Evolutionary conservation across 768 basidiomycete species (phyloP).

Genomic region (Exidia glandulosa): DNA sequence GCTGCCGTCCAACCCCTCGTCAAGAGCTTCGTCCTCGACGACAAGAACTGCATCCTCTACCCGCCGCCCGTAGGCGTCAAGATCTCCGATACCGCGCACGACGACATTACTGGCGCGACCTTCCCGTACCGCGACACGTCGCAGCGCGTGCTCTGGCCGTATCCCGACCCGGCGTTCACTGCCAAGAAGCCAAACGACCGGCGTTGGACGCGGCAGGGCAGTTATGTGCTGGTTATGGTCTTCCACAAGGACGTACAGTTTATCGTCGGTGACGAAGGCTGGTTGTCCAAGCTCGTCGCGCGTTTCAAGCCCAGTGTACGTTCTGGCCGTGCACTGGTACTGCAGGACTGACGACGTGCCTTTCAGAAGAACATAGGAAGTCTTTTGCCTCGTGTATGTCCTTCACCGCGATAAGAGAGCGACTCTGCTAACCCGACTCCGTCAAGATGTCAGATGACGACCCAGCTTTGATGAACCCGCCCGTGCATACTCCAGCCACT

Average conservation of each 20-base stretch:
- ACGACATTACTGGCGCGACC: background rate
- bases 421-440: too few relatives aligned
- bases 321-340: background rate
- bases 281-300: background rate
- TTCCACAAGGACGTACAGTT: background rate
- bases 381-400: too few relatives aligned
- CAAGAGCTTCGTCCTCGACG: background rate
- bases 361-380: too few relatives aligned
- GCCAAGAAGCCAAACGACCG: background rate
- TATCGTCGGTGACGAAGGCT: background rate
- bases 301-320: background rate
- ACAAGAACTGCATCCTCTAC: background rate
- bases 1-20: background rate
- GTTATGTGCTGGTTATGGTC: background rate
- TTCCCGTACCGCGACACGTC: background rate
- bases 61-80: background rate
- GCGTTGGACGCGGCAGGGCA: background rate
- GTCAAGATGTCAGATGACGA: background rate
- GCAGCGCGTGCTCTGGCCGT: background rate
- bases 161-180: background rate
- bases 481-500: background rate
- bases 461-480: too few relatives aligned
- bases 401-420: too few relatives aligned
- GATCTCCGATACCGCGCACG: background rate
- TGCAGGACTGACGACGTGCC: too few relatives aligned